Evolutionary conservation across 352 stramenopile genomes (phyloP).

Genomic region (Globisporangium rhizosaccharum): DNA sequence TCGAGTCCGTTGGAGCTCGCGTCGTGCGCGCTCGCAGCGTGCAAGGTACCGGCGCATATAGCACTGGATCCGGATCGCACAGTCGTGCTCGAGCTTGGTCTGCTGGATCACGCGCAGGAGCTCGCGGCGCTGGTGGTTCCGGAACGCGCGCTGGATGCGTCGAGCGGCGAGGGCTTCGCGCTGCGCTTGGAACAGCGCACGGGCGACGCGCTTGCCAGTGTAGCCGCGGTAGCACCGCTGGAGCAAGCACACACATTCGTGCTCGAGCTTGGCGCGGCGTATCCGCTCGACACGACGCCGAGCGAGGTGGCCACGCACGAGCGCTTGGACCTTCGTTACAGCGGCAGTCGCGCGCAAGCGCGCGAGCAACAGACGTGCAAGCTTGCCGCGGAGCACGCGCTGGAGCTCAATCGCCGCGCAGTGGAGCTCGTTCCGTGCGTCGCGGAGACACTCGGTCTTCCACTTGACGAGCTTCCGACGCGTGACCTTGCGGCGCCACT

Average conservation of each 20-base stretch:
- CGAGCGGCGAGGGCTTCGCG: slow-evolving; percentile 46
- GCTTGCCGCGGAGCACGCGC: slow-evolving; percentile 43
- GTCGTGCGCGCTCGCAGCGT: slow-evolving; percentile 32
- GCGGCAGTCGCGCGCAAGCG: slow-evolving; percentile 25
- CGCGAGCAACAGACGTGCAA: slow-evolving; percentile 24
- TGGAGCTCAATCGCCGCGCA: slow-evolving; percentile 71
- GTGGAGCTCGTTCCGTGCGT: slow-evolving; percentile 54
- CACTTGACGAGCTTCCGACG: slow-evolving; percentile 42
- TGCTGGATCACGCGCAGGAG: slow-evolving; percentile 60
- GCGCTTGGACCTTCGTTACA: slow-evolving; percentile 36
- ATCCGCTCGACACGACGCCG: slow-evolving; percentile 12
- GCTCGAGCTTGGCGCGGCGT: slow-evolving; percentile 36
- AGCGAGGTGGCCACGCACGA: slow-evolving; percentile 46
- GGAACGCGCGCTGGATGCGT: slow-evolving; percentile 64
- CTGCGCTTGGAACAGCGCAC: slow-evolving; percentile 62
- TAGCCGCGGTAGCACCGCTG: slow-evolving; percentile 80
- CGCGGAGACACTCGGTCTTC: slow-evolving; percentile 37
- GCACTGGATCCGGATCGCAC: slow-evolving; percentile 49
- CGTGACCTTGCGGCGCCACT: slow-evolving; percentile 48
- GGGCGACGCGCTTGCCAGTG: slow-evolving; percentile 56
- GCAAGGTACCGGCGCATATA: slow-evolving; percentile 45
- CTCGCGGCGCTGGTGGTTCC: slow-evolving; percentile 49
- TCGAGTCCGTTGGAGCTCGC: slow-evolving; percentile 9
- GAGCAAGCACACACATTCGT: slow-evolving; percentile 39
- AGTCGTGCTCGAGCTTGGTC: slow-evolving; percentile 55